These are phyloP conservation scores for Phytopythium helicoides DNA, from an alignment of 352 stramenopile genomes.

Conservation along the genomic window DNA sequence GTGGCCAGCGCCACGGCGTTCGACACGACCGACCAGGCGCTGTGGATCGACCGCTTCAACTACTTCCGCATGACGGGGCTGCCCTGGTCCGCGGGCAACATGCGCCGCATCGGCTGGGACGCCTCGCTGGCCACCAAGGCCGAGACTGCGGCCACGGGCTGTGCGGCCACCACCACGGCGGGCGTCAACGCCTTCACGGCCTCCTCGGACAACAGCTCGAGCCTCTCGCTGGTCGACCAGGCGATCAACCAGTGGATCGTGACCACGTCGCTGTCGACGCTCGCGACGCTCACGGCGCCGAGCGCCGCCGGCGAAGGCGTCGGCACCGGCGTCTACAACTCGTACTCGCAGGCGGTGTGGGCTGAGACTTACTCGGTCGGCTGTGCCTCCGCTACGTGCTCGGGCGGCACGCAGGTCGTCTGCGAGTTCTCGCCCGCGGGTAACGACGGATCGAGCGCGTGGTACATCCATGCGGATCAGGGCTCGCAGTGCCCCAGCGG, in stretches of 20 bases:
- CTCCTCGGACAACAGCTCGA: conserved; percentile 17
- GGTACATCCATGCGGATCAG: conserved; percentile 54
- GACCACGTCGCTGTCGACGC: conserved; percentile 37
- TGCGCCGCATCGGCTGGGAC: conserved; percentile 68
- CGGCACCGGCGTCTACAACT: conserved; percentile 60
- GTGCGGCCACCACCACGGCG: conserved; percentile 23
- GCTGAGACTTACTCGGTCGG: conserved; percentile 52
- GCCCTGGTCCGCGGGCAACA: conserved; percentile 59
- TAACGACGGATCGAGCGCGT: conserved; percentile 48
- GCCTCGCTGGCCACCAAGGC: conserved; percentile 38
- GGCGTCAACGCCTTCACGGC: conserved; percentile 52
- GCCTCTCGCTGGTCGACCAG: conserved; percentile 36
- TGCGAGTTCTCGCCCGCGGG: conserved; percentile 60
- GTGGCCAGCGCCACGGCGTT: too few relatives aligned
- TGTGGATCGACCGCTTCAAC: conserved; percentile 40
- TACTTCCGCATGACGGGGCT: conserved; percentile 76
- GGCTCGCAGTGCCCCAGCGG: conserved; percentile 49
- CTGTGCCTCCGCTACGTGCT: conserved; percentile 51
- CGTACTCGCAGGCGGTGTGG: conserved; percentile 81
- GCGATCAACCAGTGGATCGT: conserved; percentile 67
- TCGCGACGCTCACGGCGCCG: conserved; percentile 45
- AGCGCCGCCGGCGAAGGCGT: conserved; percentile 36
- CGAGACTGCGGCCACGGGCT: conserved; percentile 33
- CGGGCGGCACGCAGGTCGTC: conserved; percentile 38
- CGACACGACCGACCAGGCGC: conserved; percentile 3